Conservation (phyloP, 257 asterid species). For the Petunia axillaris region DNA sequence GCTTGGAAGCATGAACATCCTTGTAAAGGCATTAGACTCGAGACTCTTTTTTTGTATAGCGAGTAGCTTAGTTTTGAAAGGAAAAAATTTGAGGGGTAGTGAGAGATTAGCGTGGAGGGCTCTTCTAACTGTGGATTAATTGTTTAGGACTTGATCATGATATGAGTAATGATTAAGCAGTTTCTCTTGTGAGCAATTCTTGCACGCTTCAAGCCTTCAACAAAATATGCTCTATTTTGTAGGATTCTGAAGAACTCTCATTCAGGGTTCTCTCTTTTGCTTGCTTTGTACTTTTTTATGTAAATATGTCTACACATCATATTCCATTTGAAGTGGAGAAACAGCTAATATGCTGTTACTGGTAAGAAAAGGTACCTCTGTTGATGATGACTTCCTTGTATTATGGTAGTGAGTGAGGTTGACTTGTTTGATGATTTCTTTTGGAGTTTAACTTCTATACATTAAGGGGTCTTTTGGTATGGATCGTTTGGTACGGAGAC, state of each 20-base stretch:
- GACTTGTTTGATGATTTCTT: not conserved
- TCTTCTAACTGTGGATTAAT: not conserved
- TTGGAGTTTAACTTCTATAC: not conserved
- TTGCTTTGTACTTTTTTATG: not conserved
- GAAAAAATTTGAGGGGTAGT: slow-evolving; percentile 8
- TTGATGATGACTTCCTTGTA: slow-evolving; percentile 12
- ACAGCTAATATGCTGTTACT: not conserved
- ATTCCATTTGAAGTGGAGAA: slow-evolving; percentile 4
- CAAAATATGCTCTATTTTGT: not conserved
- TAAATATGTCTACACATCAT: not conserved
- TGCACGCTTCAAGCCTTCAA: not conserved
- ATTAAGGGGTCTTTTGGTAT: too few species aligned
- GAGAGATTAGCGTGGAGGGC: not conserved
- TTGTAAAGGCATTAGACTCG: not conserved
- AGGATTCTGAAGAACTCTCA: not conserved
- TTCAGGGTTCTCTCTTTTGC: not conserved
- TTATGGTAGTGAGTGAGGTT: slow-evolving; percentile 7
- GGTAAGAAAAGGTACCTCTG: not conserved
- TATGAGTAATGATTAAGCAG: not conserved
- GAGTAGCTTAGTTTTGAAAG: slow-evolving; percentile 23
- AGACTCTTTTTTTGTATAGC: not conserved
- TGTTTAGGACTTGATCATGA: not conserved
- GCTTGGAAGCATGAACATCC: not conserved
- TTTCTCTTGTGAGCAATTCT: not conserved
- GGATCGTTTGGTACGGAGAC: too few species aligned